A percentile compares a stretch with the other conserved stretches of the same genome.
These are phyloP conservation scores for Butyriboletus loyo DNA, from an alignment of 768 basidiomycete species.

Conservation along the genomic window DNA sequence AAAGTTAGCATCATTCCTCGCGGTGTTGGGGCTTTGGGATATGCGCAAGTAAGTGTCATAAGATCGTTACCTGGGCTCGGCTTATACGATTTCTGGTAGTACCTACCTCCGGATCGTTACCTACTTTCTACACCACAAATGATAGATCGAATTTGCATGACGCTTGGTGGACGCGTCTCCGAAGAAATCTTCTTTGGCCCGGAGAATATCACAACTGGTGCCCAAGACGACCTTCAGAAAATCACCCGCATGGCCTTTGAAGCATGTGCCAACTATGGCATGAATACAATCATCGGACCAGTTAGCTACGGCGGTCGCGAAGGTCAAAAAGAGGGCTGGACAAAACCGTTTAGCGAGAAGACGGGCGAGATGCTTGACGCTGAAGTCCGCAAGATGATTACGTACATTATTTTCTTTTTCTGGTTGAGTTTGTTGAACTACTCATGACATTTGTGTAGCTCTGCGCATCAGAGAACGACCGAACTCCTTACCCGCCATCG, in stretches of 20 bases:
- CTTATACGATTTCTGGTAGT: conserved; percentile 43
- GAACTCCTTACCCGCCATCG: conserved; percentile 77
- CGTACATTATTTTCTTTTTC: conserved; percentile 38
- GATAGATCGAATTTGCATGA: conserved; percentile 96
- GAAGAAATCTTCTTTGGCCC: conserved; percentile 97
- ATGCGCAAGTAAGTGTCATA: conserved; percentile 71
- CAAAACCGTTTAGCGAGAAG: conserved; percentile 97
- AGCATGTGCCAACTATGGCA: conserved; percentile 93
- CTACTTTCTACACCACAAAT: conserved; percentile 94
- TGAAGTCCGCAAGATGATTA: conserved; percentile 96
- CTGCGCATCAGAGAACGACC: conserved; percentile 81
- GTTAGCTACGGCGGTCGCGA: conserved; percentile 93
- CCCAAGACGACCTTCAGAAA: conserved; percentile 97
- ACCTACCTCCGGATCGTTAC: conserved; percentile 94
- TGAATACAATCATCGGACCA: conserved; percentile 93
- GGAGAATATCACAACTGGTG: conserved; percentile 94
- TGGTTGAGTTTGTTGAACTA: background rate
- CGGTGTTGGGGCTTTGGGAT: conserved; percentile 92
- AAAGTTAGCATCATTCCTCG: conserved; percentile 99
- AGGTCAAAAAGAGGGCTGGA: conserved; percentile 82
- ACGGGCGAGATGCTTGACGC: conserved; percentile 91
- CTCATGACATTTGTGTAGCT: conserved; percentile 35
- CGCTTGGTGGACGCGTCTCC: conserved; percentile 93
- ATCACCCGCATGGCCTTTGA: conserved; percentile 98
- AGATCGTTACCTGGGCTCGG: background rate